Conservation (phyloP, 257 asterid species). For the Marsdenia floribunda region DNA sequence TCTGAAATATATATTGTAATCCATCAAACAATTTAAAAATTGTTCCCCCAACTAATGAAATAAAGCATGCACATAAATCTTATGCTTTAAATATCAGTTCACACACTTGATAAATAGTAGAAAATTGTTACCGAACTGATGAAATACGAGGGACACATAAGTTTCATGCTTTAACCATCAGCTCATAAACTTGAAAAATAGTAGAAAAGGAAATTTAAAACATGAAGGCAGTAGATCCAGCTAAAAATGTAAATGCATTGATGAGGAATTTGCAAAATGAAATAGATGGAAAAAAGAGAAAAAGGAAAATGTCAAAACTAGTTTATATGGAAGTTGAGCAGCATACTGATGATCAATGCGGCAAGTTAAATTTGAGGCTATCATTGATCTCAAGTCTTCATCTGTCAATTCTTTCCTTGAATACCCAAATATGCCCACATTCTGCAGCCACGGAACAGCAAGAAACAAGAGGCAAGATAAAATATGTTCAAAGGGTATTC, state of each 20-base stretch:
- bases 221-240: background rate
- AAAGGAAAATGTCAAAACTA: background rate
- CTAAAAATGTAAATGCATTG: background rate
- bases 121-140: background rate
- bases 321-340: slow-evolving; percentile 11
- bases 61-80: background rate
- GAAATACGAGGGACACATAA: background rate
- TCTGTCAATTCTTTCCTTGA: slow-evolving; percentile 37
- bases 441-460: slow-evolving; percentile 27
- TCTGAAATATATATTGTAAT: background rate
- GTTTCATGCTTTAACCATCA: background rate
- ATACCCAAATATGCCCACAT: slow-evolving; percentile 40
- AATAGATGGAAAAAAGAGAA: background rate
- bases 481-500: background rate
- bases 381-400: slow-evolving; percentile 39
- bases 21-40: background rate
- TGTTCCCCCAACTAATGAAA: background rate
- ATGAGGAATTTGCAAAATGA: background rate
- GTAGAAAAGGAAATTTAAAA: background rate
- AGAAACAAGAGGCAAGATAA: slow-evolving; percentile 12
- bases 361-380: slow-evolving; percentile 47
- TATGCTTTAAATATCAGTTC: background rate
- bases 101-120: background rate
- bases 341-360: slow-evolving; percentile 48
- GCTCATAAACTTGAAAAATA: background rate